Percentiles rank a stretch among this genome's conserved stretches.
Conservation (phyloP, 352 stramenopile species). For the Pythium myriotylum region DNA sequence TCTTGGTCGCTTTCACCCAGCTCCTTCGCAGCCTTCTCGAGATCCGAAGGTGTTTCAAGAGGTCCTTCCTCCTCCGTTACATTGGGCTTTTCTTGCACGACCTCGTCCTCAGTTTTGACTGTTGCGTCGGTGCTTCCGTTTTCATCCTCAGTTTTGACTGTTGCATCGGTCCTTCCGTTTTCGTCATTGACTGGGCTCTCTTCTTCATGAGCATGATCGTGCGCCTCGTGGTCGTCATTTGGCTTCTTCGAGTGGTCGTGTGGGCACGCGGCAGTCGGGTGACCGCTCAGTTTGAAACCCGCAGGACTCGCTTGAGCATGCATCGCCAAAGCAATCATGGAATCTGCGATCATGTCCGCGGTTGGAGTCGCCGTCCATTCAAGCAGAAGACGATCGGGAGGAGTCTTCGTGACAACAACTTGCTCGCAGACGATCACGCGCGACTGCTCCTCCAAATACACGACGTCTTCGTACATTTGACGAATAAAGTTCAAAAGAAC, state of each 20-base stretch:
- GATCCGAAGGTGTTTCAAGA: slow-evolving; percentile 32
- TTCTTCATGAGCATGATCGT: slow-evolving; percentile 9
- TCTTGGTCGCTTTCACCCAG: slow-evolving; percentile 78
- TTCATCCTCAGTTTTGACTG: slow-evolving; percentile 33
- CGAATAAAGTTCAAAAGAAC: slow-evolving; percentile 78
- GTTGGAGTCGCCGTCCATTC: slow-evolving; percentile 92
- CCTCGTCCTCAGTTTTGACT: slow-evolving; percentile 30
- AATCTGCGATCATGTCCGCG: slow-evolving; percentile 96
- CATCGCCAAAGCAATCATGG: slow-evolving; percentile 95
- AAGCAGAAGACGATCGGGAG: slow-evolving; percentile 49
- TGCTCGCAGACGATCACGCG: slow-evolving; percentile 75
- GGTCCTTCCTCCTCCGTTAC: slow-evolving; percentile 20
- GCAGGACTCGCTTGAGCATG: slow-evolving; percentile 87
- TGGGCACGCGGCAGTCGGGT: slow-evolving; percentile 72
- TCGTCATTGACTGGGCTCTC: slow-evolving; percentile 16
- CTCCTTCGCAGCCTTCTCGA: slow-evolving; percentile 64
- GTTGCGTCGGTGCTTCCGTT: slow-evolving; percentile 17
- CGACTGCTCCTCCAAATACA: slow-evolving; percentile 53
- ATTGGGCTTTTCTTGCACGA: slow-evolving; percentile 23
- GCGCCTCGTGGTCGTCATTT: slow-evolving; percentile 1
- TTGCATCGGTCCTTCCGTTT: slow-evolving; percentile 6
- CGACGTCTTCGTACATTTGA: slow-evolving; percentile 84
- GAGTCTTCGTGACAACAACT: slow-evolving; percentile 60
- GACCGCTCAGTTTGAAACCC: slow-evolving; percentile 79
- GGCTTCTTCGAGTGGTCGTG: slow-evolving; percentile 79